Evolutionary conservation across 2,329 filamentous ascomycete species (phyloP).

Genomic region (Balansia obtecta): DNA sequence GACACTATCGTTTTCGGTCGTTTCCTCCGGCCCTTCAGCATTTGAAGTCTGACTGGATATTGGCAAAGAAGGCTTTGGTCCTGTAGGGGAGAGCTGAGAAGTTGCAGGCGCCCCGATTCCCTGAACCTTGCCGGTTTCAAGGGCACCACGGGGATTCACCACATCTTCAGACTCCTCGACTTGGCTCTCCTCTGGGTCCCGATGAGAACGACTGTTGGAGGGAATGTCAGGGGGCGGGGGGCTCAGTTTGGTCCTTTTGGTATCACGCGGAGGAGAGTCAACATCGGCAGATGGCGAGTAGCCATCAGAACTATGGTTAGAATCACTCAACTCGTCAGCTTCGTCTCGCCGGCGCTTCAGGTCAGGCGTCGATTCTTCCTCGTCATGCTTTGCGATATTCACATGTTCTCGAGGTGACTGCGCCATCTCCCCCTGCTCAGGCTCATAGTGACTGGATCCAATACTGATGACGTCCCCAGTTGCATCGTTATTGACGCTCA

Average conservation of each 20-base stretch:
- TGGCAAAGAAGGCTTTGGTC: not conserved
- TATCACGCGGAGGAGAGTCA: not conserved
- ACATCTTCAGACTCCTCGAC: conserved; percentile 14
- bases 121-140: conserved; percentile 4
- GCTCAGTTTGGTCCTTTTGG: conserved; percentile 12
- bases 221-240: conserved; percentile 2
- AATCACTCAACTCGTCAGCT: conserved; percentile 1
- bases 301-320: conserved; percentile 1
- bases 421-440: not conserved
- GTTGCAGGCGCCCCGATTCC: not conserved
- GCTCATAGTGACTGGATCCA: conserved; percentile 4
- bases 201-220: not conserved
- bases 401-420: not conserved
- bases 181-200: conserved; percentile 22
- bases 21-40: not conserved
- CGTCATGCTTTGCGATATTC: not conserved
- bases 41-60: not conserved
- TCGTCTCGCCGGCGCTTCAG: conserved; percentile 2
- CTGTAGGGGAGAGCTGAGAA: not conserved
- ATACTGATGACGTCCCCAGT: conserved; percentile 3
- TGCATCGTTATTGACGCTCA: not conserved
- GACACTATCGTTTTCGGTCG: not conserved
- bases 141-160: conserved; percentile 5
- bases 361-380: not conserved
- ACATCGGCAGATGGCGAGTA: conserved; percentile 1